These are phyloP conservation scores for Thielaviopsis punctulata DNA, from an alignment of 2,329 filamentous ascomycete species.

Conservation along the genomic window DNA sequence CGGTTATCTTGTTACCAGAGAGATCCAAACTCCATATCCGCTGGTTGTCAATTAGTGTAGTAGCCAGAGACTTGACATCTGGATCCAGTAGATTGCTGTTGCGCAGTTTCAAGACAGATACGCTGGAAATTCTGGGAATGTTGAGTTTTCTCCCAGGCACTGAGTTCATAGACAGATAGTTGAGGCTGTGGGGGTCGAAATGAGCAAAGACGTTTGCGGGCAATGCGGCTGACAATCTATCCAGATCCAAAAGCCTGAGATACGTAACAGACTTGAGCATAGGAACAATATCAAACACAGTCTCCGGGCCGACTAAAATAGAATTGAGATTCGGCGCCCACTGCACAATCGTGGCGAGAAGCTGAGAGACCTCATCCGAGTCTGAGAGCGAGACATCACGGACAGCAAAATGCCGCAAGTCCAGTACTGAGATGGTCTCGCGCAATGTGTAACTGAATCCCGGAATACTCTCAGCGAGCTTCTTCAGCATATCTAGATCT, in stretches of 20 bases:
- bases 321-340: constrained; percentile 6
- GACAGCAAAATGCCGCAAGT: constrained; percentile 4
- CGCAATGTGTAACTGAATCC: neutral
- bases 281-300: constrained; percentile 3
- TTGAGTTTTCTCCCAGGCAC: constrained; percentile 31
- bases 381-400: constrained; percentile 1
- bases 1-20: constrained; percentile 32
- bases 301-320: neutral
- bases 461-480: neutral
- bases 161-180: constrained; percentile 29
- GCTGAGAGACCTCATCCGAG: neutral
- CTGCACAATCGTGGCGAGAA: constrained; percentile 1
- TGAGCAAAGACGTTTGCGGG: constrained; percentile 20
- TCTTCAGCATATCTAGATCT: constrained; percentile 5
- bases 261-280: neutral
- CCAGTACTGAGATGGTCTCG: constrained; percentile 6
- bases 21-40: constrained; percentile 42
- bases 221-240: neutral
- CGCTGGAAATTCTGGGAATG: constrained; percentile 25
- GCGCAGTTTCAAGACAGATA: constrained; percentile 35
- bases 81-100: constrained; percentile 29
- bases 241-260: constrained; percentile 1
- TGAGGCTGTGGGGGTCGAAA: constrained; percentile 21
- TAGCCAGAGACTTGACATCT: constrained; percentile 20
- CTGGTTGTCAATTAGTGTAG: constrained; percentile 12